These are phyloP conservation scores for Lactifluus pinguis DNA, from an alignment of 768 basidiomycete species.

Conservation along the genomic window DNA sequence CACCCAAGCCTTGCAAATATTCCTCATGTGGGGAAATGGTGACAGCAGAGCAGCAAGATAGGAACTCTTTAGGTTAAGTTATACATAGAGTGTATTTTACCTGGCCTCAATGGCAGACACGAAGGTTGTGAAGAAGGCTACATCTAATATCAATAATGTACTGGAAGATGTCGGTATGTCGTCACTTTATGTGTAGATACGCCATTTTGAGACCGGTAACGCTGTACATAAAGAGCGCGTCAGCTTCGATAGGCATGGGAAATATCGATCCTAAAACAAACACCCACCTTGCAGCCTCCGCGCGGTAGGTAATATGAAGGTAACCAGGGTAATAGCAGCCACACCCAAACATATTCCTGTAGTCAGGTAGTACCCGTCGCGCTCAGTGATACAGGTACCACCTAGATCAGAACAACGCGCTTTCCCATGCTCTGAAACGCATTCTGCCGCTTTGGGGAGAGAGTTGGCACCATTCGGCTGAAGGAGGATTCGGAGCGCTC, in stretches of 20 bases:
- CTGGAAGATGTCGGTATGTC: neutral
- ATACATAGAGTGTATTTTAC: too few relatives aligned
- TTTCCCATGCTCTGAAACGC: slow-evolving; percentile 90
- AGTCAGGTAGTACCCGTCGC: slow-evolving; percentile 89
- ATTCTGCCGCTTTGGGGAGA: slow-evolving; percentile 56
- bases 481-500: slow-evolving; percentile 2
- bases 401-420: slow-evolving; percentile 60
- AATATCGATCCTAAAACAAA: neutral
- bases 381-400: slow-evolving; percentile 74
- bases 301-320: slow-evolving; percentile 78
- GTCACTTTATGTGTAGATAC: slow-evolving; percentile 42
- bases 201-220: slow-evolving; percentile 63
- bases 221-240: slow-evolving; percentile 30
- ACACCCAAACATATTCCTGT: slow-evolving; percentile 69
- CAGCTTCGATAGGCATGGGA: neutral
- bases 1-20: too few relatives aligned
- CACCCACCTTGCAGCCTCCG: slow-evolving; percentile 74
- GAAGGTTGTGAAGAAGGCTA: neutral
- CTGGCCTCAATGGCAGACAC: too few relatives aligned
- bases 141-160: neutral
- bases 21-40: too few relatives aligned
- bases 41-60: too few relatives aligned
- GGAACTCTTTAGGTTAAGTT: too few relatives aligned
- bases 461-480: neutral
- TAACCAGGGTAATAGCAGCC: slow-evolving; percentile 64